Conservation (phyloP, 1,139 yeast genomes). For the Candida labiduridarum region DNA sequence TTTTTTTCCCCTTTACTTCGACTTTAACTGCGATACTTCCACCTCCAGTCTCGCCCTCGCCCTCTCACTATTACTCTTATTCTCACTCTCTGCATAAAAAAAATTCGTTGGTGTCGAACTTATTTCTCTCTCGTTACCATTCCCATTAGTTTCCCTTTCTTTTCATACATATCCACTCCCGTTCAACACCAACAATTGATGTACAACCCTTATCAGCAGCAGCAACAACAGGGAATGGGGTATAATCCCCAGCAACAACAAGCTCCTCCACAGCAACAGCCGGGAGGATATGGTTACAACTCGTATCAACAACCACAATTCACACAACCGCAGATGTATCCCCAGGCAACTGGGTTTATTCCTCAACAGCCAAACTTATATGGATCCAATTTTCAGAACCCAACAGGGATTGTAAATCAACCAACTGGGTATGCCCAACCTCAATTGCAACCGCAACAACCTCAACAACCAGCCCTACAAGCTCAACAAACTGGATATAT, state of each 20-base stretch:
- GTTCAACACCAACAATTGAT: constrained; percentile 18
- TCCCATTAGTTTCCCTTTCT: too few relatives aligned
- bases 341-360: constrained; percentile 21
- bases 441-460: constrained; percentile 18
- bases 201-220: constrained; percentile 51
- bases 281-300: constrained; percentile 28
- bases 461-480: constrained; percentile 15
- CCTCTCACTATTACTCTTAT: too few relatives aligned
- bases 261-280: constrained; percentile 23
- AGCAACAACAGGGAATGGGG: constrained; percentile 36
- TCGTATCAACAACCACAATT: constrained; percentile 22
- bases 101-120: too few relatives aligned
- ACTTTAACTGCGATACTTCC: too few relatives aligned
- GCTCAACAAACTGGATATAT: constrained; percentile 37
- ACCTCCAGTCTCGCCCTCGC: too few relatives aligned
- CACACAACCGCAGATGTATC: constrained; percentile 8
- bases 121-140: too few relatives aligned
- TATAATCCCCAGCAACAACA: constrained; percentile 23
- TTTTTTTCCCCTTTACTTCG: too few relatives aligned
- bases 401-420: constrained; percentile 22
- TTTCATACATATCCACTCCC: background rate
- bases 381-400: constrained; percentile 21
- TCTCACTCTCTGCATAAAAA: too few relatives aligned
- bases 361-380: constrained; percentile 20
- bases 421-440: constrained; percentile 33